Evolutionary conservation across 495 filamentous ascomycete species (phyloP).

Genomic region (Penicillium pancosmium): DNA sequence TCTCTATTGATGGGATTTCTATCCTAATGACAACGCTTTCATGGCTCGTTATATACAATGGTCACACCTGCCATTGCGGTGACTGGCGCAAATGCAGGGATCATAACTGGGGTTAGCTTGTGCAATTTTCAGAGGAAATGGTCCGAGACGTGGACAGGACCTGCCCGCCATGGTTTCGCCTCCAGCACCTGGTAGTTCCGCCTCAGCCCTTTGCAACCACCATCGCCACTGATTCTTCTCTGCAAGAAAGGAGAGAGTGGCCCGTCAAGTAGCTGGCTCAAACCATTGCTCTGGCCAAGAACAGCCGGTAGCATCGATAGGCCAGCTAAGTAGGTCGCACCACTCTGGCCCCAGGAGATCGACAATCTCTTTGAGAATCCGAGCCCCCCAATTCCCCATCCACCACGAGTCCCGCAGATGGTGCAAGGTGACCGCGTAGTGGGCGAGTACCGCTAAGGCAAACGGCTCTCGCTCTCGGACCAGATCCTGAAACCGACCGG

Average conservation of each 20-base stretch:
- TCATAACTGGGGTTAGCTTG: not conserved
- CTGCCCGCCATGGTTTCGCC: not conserved
- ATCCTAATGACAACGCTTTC: slow-evolving; percentile 27
- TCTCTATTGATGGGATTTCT: slow-evolving; percentile 18
- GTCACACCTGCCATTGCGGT: slow-evolving; percentile 6
- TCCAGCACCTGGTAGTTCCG: not conserved
- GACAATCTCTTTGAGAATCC: slow-evolving; percentile 37
- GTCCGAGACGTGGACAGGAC: not conserved
- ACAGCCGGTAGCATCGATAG: slow-evolving; percentile 44
- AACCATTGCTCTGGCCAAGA: slow-evolving; percentile 20
- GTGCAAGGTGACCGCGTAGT: slow-evolving; percentile 54
- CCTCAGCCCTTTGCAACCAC: not conserved
- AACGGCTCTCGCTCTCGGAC: slow-evolving; percentile 54
- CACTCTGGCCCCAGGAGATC: slow-evolving; percentile 34
- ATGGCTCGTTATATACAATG: slow-evolving; percentile 27
- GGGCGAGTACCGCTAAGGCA: slow-evolving; percentile 55
- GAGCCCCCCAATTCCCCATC: slow-evolving; percentile 49
- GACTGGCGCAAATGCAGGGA: slow-evolving; percentile 8
- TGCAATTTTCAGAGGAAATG: not conserved
- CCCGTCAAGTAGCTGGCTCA: not conserved
- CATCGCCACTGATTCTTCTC: too few relatives aligned
- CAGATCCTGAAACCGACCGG: slow-evolving; percentile 52
- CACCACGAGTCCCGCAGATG: slow-evolving; percentile 54
- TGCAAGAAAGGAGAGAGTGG: not conserved
- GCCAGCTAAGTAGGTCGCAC: slow-evolving; percentile 41